phyloP scores from a whole-genome alignment of 768 basidiomycete genomes.

The Mycena albidolilacea region DNA sequence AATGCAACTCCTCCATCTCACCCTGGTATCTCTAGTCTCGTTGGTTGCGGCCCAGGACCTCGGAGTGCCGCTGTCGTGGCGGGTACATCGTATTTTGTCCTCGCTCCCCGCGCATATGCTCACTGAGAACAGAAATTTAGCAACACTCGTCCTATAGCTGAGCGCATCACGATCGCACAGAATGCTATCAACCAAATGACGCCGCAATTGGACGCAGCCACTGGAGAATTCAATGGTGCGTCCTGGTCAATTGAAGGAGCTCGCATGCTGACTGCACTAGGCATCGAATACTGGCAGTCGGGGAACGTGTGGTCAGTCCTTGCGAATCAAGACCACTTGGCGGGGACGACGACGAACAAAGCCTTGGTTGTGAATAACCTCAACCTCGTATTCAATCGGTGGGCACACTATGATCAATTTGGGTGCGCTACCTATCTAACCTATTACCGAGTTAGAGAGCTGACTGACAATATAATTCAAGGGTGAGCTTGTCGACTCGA shows the following conservation, averaged over 20 bases:
- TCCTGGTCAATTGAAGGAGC: background rate
- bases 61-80: constrained; percentile 59
- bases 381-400: constrained; percentile 56
- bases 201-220: constrained; percentile 53
- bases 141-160: constrained; percentile 52
- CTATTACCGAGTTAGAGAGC: background rate
- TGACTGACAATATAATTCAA: constrained; percentile 3
- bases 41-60: constrained; percentile 53
- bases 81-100: constrained; percentile 50
- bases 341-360: constrained; percentile 55
- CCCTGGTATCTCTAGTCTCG: constrained; percentile 18
- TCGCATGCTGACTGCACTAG: constrained; percentile 42
- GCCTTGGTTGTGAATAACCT: constrained; percentile 56
- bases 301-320: constrained; percentile 67
- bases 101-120: background rate
- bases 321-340: constrained; percentile 62
- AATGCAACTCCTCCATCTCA: constrained; percentile 20
- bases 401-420: constrained; percentile 60
- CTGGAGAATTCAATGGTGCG: constrained; percentile 61
- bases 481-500: constrained; percentile 27
- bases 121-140: constrained; percentile 54
- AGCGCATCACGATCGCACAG: constrained; percentile 60
- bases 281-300: constrained; percentile 68
- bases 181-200: constrained; percentile 59
- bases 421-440: constrained; percentile 47